These are phyloP conservation scores for Chrysochromulina parva DNA, from an alignment of 78 protist genomes.

Conservation along the genomic window DNA sequence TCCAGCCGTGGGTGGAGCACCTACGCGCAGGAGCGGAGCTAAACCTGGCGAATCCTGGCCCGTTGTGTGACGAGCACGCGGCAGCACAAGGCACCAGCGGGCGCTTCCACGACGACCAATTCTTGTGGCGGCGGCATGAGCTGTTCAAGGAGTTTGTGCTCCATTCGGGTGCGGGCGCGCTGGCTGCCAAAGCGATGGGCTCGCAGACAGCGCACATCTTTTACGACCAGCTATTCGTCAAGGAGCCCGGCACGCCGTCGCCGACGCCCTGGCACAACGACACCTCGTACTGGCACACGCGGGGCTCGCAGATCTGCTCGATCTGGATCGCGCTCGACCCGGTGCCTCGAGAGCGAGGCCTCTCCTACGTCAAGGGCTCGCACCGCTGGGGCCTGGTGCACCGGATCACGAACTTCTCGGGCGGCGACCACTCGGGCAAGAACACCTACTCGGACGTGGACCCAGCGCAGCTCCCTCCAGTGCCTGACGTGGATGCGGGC, in stretches of 20 bases:
- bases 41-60: neutral
- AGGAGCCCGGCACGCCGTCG: slow-evolving; percentile 18
- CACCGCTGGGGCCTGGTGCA: neutral
- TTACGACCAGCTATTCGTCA: slow-evolving; percentile 18
- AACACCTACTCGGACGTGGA: neutral
- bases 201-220: neutral
- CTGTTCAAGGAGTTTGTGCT: neutral
- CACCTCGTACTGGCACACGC: neutral
- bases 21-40: neutral
- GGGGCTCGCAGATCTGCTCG: neutral
- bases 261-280: slow-evolving; percentile 31
- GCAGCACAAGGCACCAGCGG: neutral
- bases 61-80: slow-evolving; percentile 29
- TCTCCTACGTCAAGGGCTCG: neutral
- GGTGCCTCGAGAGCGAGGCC: neutral
- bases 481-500: slow-evolving; percentile 12
- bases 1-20: neutral
- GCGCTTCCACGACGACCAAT: slow-evolving; percentile 34
- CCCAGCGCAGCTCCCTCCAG: neutral
- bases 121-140: neutral
- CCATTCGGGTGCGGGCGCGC: neutral
- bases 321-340: slow-evolving; percentile 17
- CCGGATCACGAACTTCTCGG: slow-evolving; percentile 15
- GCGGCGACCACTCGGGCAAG: neutral
- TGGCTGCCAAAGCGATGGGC: slow-evolving; percentile 6